These are phyloP conservation scores for Ceratocystis ficicola DNA, from an alignment of 2,329 filamentous ascomycete genomes.

Conservation along the genomic window DNA sequence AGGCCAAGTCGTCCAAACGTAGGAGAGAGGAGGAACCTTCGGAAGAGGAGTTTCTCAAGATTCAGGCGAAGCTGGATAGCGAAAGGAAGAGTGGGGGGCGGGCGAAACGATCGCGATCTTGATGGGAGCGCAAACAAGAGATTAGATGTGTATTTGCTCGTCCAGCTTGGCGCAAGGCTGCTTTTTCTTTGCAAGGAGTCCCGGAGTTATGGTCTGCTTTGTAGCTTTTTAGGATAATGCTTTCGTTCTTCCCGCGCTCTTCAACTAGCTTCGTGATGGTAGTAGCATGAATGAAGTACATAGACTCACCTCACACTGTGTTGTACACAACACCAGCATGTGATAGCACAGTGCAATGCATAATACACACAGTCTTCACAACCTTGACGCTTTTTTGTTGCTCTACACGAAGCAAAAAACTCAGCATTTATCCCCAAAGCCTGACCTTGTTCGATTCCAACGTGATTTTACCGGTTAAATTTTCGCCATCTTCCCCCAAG, in stretches of 20 bases:
- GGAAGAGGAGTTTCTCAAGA: conserved; percentile 43
- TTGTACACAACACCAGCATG: neutral
- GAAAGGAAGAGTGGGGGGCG: conserved; percentile 25
- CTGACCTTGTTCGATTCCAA: too few species aligned
- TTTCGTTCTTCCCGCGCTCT: too few species aligned
- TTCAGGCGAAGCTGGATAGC: conserved; percentile 30
- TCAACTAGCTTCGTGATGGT: too few species aligned
- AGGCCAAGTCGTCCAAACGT: conserved; percentile 28
- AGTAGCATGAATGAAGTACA: neutral
- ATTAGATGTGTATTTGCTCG: neutral
- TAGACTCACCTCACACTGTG: neutral
- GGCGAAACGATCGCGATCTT: conserved; percentile 12
- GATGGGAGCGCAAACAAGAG: neutral
- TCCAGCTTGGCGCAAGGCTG: neutral
- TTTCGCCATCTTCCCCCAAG: too few species aligned
- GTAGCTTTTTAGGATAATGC: neutral
- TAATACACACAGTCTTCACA: neutral
- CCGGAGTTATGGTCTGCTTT: neutral
- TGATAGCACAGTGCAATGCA: neutral
- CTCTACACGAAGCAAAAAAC: neutral
- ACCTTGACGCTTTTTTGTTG: neutral
- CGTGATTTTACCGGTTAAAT: too few species aligned
- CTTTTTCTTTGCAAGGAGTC: neutral
- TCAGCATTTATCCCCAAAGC: too few species aligned
- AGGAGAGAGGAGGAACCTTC: conserved; percentile 46